These are phyloP conservation scores for Helichrysum umbraculigerum DNA, from an alignment of 129 eudicot genomes.

Conservation along the genomic window DNA sequence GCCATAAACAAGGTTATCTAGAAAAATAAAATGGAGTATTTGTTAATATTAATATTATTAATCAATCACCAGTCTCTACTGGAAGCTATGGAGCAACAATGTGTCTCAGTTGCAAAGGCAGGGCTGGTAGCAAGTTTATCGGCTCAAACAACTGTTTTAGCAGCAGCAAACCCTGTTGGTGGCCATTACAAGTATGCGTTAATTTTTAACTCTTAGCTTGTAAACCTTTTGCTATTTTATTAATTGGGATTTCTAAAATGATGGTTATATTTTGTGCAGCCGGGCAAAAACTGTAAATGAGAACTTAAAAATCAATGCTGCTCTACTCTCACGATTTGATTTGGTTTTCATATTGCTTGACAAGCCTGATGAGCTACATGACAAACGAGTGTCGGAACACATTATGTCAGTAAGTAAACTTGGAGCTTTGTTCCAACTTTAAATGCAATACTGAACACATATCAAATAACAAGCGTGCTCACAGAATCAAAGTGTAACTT, in stretches of 20 bases:
- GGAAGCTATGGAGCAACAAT: conserved; percentile 99
- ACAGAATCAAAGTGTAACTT: not conserved
- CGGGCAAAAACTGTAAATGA: conserved; percentile 98
- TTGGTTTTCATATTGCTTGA: conserved; percentile 95
- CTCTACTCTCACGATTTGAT: conserved; percentile 92
- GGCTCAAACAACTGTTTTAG: conserved; percentile 96
- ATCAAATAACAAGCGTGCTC: not conserved
- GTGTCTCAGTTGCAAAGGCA: conserved; percentile 99
- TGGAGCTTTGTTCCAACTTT: conserved; percentile 4
- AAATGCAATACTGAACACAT: conserved; percentile 7
- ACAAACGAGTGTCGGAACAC: conserved; percentile 90
- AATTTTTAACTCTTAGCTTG: not conserved
- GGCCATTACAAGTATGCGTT: conserved; percentile 87
- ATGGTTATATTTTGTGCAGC: conserved; percentile 49
- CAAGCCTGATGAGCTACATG: conserved; percentile 80
- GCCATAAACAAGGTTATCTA: not conserved
- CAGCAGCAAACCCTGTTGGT: conserved; percentile 99
- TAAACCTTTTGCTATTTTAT: conserved; percentile 11
- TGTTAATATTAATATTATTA: conserved; percentile 12
- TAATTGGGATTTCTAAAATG: not conserved
- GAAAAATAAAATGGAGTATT: not conserved
- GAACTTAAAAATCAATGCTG: conserved; percentile 83
- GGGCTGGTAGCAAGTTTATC: conserved; percentile 98
- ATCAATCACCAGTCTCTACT: conserved; percentile 60
- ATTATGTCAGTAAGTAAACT: conserved; percentile 89